phyloP scores from a whole-genome alignment of 2,329 filamentous ascomycete genomes.

The Trichoderma afroharzianum region DNA sequence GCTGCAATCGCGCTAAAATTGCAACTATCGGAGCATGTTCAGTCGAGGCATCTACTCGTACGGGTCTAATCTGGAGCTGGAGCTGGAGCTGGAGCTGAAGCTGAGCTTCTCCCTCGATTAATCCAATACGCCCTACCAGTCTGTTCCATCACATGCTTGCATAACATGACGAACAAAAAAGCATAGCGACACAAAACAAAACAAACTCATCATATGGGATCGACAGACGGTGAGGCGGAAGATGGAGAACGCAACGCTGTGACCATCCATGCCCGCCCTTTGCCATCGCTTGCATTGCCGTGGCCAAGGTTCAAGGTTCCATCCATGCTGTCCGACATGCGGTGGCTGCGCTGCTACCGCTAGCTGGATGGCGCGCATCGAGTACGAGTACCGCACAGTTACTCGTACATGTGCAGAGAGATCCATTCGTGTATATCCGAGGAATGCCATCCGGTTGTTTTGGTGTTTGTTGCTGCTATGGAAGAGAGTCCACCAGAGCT shows the following conservation, averaged over 20 bases:
- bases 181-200: neutral
- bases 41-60: neutral
- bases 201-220: neutral
- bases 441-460: neutral
- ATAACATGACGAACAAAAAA: neutral
- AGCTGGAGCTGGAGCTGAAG: neutral
- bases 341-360: neutral
- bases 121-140: neutral
- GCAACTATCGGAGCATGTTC: neutral
- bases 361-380: neutral
- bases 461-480: neutral
- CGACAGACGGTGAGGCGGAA: slow-evolving; percentile 7
- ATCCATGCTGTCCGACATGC: neutral
- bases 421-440: neutral
- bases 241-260: neutral
- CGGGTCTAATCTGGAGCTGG: neutral
- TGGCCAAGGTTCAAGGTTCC: neutral
- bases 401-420: neutral
- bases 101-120: neutral
- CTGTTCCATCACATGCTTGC: neutral
- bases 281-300: neutral
- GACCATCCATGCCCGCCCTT: neutral
- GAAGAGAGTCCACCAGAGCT: neutral
- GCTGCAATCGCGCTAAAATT: neutral
- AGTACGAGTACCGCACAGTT: neutral